phyloP scores from a whole-genome alignment of 805 yeast genomes.

The Saturnispora besseyi region DNA sequence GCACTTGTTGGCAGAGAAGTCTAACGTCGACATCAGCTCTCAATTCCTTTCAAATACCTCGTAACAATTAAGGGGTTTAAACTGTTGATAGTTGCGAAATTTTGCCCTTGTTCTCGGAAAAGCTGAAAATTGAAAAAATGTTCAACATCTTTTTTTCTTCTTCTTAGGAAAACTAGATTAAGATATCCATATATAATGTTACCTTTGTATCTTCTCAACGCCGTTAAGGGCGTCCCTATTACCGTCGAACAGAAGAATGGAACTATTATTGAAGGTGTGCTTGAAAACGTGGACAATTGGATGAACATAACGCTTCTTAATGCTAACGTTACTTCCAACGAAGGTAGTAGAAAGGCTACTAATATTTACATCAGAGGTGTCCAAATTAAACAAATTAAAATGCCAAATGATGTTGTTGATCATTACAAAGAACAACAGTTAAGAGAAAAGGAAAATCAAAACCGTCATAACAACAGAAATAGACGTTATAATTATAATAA shows the following conservation, averaged over 20 bases:
- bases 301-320: conserved; percentile 85
- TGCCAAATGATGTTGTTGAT: conserved; percentile 70
- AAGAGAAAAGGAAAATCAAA: conserved; percentile 28
- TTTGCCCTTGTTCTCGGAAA: not conserved
- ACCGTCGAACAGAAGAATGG: conserved; percentile 88
- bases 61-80: not conserved
- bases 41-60: not conserved
- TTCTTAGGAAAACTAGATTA: not conserved
- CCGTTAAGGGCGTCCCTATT: conserved; percentile 82
- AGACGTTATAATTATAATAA: conserved; percentile 15
- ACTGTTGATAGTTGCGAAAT: not conserved
- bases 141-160: not conserved
- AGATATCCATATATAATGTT: conserved; percentile 38
- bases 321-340: conserved; percentile 56
- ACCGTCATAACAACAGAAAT: conserved; percentile 19
- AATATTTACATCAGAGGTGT: conserved; percentile 81
- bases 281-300: conserved; percentile 85
- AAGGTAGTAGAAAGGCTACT: conserved; percentile 35
- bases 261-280: conserved; percentile 75
- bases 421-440: conserved; percentile 53
- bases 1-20: conserved; percentile 57
- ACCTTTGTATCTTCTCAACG: conserved; percentile 82
- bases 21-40: conserved; percentile 45
- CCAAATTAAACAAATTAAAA: conserved; percentile 68
- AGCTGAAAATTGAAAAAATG: not conserved